phyloP scores from a whole-genome alignment of 495 filamentous ascomycete genomes.

The Podospora bellae-mahoneyi region DNA sequence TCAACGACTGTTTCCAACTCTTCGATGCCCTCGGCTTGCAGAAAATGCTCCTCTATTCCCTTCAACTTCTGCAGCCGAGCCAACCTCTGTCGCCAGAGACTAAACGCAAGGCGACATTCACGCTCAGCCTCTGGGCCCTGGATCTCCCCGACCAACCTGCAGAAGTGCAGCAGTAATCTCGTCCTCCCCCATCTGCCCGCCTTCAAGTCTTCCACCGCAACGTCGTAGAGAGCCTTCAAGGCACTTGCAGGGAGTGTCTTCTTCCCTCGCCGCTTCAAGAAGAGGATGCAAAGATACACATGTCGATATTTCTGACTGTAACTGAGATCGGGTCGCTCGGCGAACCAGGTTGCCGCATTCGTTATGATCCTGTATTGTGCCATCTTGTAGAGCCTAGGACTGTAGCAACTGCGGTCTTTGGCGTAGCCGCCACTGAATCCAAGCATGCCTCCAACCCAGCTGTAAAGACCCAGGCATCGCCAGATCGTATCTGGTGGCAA shows the following conservation, averaged over 20 bases:
- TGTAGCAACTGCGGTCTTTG: not conserved
- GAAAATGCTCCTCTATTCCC: slow-evolving; percentile 2
- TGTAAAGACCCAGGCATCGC: slow-evolving; percentile 26
- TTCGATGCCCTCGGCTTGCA: not conserved
- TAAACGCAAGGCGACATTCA: slow-evolving; percentile 24
- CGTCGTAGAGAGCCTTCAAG: slow-evolving; percentile 29
- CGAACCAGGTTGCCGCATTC: slow-evolving; percentile 34
- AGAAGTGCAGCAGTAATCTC: slow-evolving; percentile 38
- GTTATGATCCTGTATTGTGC: not conserved
- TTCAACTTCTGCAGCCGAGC: slow-evolving; percentile 12
- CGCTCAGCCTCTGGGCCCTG: slow-evolving; percentile 31
- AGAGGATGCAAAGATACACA: slow-evolving; percentile 42
- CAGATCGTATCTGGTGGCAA: slow-evolving; percentile 26
- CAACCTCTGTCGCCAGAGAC: slow-evolving; percentile 29
- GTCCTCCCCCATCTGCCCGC: slow-evolving; percentile 35
- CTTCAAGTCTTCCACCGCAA: slow-evolving; percentile 39
- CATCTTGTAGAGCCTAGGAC: not conserved
- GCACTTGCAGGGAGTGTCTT: not conserved
- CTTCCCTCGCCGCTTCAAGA: slow-evolving; percentile 22
- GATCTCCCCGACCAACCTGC: slow-evolving; percentile 33
- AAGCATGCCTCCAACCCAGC: slow-evolving; percentile 1
- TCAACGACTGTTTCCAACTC: not conserved
- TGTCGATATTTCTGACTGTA: slow-evolving; percentile 19
- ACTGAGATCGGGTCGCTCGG: slow-evolving; percentile 27
- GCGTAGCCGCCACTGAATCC: not conserved